Percentiles rank a stretch among this genome's conserved stretches.
phyloP scores from a whole-genome alignment of 2,329 filamentous ascomycete genomes.

The Lachnellula subtilissima region DNA sequence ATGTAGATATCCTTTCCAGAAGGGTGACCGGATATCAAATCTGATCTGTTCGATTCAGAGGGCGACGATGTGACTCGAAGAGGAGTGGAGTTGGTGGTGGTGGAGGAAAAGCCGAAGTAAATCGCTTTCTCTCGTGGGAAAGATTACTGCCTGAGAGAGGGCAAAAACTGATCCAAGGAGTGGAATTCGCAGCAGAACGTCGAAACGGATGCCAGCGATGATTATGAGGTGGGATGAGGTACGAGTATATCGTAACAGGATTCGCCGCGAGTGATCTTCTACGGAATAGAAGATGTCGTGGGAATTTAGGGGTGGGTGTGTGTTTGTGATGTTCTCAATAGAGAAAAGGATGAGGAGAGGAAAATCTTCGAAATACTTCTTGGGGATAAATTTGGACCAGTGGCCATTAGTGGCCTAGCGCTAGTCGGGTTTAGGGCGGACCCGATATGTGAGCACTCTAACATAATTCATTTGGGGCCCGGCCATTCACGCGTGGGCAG shows the following conservation, averaged over 20 bases:
- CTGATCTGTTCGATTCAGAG: slow-evolving; percentile 16
- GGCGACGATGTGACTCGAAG: slow-evolving; percentile 8
- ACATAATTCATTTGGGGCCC: too few relatives aligned
- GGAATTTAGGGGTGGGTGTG: slow-evolving; percentile 4
- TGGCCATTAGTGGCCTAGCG: not conserved
- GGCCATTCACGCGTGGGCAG: too few relatives aligned
- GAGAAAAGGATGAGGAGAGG: slow-evolving; percentile 1
- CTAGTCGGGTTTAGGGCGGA: not conserved
- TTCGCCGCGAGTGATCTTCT: slow-evolving; percentile 27
- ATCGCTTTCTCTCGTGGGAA: slow-evolving; percentile 27
- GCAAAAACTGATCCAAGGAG: slow-evolving; percentile 23
- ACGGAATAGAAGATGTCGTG: slow-evolving; percentile 29
- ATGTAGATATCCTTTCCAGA: slow-evolving; percentile 23
- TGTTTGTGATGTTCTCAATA: slow-evolving; percentile 7
- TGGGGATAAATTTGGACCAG: not conserved
- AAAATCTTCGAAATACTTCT: not conserved
- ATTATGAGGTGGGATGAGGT: slow-evolving; percentile 12
- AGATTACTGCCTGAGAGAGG: slow-evolving; percentile 18
- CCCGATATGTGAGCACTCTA: not conserved
- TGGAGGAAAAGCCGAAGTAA: slow-evolving; percentile 29
- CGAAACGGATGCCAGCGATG: slow-evolving; percentile 11
- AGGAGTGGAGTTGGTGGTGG: slow-evolving; percentile 19
- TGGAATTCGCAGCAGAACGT: slow-evolving; percentile 12
- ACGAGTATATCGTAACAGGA: slow-evolving; percentile 20
- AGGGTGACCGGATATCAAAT: slow-evolving; percentile 26